These are phyloP conservation scores for Houttuynia cordata DNA, from an alignment of 164 flowering plant genomes.

Conservation along the genomic window DNA sequence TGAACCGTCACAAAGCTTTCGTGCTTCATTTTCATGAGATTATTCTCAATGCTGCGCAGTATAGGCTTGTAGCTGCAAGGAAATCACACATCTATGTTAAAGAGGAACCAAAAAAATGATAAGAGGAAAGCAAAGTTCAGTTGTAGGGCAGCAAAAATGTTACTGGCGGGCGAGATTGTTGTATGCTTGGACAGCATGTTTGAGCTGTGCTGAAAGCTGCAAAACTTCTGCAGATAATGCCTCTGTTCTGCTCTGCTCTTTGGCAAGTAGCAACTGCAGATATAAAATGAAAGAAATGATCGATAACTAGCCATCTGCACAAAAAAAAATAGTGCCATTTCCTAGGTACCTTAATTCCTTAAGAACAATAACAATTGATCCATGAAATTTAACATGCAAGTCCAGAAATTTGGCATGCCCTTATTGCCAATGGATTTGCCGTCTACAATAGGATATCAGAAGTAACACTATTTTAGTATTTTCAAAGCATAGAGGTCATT, in stretches of 20 bases:
- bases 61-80: conserved; percentile 82
- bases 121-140: background rate
- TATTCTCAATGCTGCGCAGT: conserved; percentile 75
- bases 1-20: conserved; percentile 47
- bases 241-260: conserved; percentile 81
- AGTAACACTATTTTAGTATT: no score
- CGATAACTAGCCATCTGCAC: no score
- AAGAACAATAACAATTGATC: no score
- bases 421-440: no score
- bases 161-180: conserved; percentile 67
- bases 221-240: conserved; percentile 71
- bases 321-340: no score
- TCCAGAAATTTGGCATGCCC: no score
- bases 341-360: no score
- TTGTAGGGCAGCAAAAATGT: conserved; percentile 1
- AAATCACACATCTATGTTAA: background rate
- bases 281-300: background rate
- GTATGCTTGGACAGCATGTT: conserved; percentile 70
- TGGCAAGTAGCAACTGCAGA: conserved; percentile 34
- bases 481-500: no score
- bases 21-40: conserved; percentile 82
- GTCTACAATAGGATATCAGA: no score
- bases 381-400: no score
- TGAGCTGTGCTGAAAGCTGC: conserved; percentile 74
- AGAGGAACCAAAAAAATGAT: background rate